Conservation (phyloP, 495 filamentous ascomycete species). For the Daldinia caldariorum region DNA sequence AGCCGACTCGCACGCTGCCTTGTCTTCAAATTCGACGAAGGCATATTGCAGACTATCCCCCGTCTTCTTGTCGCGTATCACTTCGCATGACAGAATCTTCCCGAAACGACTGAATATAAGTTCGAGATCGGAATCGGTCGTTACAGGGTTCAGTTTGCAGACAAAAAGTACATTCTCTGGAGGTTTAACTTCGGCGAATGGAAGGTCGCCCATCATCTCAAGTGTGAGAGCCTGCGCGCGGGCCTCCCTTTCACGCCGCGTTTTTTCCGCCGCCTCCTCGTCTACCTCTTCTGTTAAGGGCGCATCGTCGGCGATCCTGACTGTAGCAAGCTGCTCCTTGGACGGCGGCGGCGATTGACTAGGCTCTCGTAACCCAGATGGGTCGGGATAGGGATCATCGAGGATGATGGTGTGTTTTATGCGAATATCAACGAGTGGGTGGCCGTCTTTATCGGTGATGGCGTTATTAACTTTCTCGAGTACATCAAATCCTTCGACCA, state of each 20-base stretch:
- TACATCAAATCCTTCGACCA: constrained; percentile 91
- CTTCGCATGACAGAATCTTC: constrained; percentile 93
- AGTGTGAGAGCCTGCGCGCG: constrained; percentile 93
- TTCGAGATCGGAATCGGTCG: constrained; percentile 90
- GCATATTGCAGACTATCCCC: constrained; percentile 97
- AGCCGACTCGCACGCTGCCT: constrained; percentile 90
- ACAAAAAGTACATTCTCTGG: constrained; percentile 98
- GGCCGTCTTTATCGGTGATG: constrained; percentile 83
- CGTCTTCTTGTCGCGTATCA: constrained; percentile 93
- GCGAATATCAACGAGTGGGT: constrained; percentile 88
- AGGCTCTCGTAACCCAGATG: constrained; percentile 75
- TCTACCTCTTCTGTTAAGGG: constrained; percentile 69
- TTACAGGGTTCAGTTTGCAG: constrained; percentile 98
- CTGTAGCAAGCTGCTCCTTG: constrained; percentile 86
- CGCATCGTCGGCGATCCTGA: constrained; percentile 91
- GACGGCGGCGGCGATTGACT: constrained; percentile 82
- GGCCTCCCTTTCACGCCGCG: constrained; percentile 88
- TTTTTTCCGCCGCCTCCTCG: constrained; percentile 81
- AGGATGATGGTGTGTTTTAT: constrained; percentile 90
- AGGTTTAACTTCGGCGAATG: constrained; percentile 97
- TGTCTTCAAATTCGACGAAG: constrained; percentile 95
- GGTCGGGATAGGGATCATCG: constrained; percentile 89
- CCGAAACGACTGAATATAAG: constrained; percentile 98
- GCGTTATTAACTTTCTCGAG: constrained; percentile 92
- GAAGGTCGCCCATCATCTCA: constrained; percentile 97